These are phyloP conservation scores for Fagopyrum tataricum DNA, from an alignment of 148 eudicot species.

Conservation along the genomic window DNA sequence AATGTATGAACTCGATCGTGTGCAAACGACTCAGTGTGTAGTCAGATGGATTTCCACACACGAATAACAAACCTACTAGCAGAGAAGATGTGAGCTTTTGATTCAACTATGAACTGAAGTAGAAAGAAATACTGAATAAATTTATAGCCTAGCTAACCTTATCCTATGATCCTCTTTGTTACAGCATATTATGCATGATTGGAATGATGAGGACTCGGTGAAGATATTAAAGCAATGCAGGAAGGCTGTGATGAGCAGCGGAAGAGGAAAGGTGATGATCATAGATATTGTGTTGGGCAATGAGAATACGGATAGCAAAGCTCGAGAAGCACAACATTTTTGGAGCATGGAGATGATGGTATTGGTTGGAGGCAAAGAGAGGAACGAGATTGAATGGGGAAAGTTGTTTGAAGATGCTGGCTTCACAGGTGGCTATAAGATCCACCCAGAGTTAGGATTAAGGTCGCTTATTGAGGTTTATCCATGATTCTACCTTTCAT, in stretches of 20 bases:
- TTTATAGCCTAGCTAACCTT: too few species aligned
- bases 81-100: too few species aligned
- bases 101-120: too few species aligned
- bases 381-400: conserved; percentile 3
- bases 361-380: not conserved
- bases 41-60: too few species aligned
- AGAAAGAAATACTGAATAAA: too few species aligned
- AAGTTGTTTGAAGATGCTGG: conserved; percentile 3
- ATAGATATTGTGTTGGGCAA: not conserved
- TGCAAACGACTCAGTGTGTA: too few species aligned
- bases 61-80: too few species aligned
- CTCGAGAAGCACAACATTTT: not conserved
- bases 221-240: conserved; percentile 6
- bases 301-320: not conserved
- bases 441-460: not conserved
- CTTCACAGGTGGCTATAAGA: conserved; percentile 7
- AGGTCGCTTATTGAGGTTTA: conserved; percentile 13
- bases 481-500: not conserved
- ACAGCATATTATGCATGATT: not conserved
- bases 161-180: too few species aligned
- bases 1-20: too few species aligned
- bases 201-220: not conserved
- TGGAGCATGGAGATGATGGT: conserved; percentile 5
- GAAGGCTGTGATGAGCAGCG: not conserved
- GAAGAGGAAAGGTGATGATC: not conserved